phyloP scores from a whole-genome alignment of 1,284 basidiomycete genomes.

The Melampsora abietis-canadensis region DNA sequence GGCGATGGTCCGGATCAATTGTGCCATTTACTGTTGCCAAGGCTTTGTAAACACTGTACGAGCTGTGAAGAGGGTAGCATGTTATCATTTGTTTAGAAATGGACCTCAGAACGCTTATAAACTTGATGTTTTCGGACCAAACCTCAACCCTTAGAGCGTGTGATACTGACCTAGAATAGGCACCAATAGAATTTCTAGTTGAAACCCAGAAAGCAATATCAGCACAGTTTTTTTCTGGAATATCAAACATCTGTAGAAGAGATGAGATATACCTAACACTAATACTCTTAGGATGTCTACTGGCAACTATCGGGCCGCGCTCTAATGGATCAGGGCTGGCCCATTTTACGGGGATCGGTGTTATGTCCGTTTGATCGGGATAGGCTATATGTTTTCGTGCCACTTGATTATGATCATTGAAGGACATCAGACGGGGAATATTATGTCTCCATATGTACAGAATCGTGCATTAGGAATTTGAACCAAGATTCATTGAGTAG shows the following conservation, averaged over 20 bases:
- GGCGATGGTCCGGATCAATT: constrained; percentile 65
- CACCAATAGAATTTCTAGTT: constrained; percentile 75
- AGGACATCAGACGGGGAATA: too few relatives aligned
- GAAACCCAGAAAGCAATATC: neutral
- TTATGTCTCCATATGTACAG: too few relatives aligned
- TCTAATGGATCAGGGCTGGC: constrained; percentile 65
- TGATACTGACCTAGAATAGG: constrained; percentile 66
- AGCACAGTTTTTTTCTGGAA: too few relatives aligned
- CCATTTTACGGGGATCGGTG: constrained; percentile 76
- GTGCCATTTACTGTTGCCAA: constrained; percentile 86
- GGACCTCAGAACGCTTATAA: too few relatives aligned
- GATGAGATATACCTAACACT: constrained; percentile 62
- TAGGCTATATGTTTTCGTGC: constrained; percentile 58
- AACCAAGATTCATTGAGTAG: too few relatives aligned
- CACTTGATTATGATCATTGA: too few relatives aligned
- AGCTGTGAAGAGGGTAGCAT: constrained; percentile 49
- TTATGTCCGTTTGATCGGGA: constrained; percentile 69
- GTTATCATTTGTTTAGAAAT: too few relatives aligned
- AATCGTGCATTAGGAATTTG: too few relatives aligned
- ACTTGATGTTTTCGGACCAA: too few relatives aligned
- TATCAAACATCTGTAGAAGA: too few relatives aligned
- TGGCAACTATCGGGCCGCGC: constrained; percentile 85
- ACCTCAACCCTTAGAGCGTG: too few relatives aligned
- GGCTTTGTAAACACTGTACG: constrained; percentile 90
- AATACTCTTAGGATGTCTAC: constrained; percentile 76